Base-by-base conservation (phyloP, 1,284 basidiomycete genomes). In the Rhodotorula sp. region DNA sequence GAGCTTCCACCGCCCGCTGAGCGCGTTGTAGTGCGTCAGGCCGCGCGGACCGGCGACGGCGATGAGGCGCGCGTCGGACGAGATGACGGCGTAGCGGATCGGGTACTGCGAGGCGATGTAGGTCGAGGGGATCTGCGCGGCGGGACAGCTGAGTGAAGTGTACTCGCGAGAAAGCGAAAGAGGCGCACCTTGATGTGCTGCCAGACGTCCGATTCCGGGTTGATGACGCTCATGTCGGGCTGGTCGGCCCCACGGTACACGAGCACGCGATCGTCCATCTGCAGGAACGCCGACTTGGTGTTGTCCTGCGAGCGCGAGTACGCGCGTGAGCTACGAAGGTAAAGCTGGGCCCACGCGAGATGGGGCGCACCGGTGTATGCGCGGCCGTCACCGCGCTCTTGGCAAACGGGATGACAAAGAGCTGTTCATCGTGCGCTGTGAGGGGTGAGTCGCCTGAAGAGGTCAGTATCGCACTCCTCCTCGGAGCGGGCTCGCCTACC, bases 141-240 rank as follows among this genome's bases (percentile, higher is more conserved):
- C 41, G 9, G 61, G 48, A 9, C 56, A 45, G n/a, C 56, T 16
- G 1, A 52, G 48, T 27, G n/a, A 27, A n/a, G 41, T 27, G 7
- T 1, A 16, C 50, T 41, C 9, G 49, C 66, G 45, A 55, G 48
- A 12, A 45, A 60, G 58, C 2, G 71, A 63, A 19, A 55, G 57
- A 4, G 53, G 16, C 49, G 52, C 75, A 86, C 91, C 86, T 93
- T 94, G 81, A 97, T 91, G 82, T 93, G 90, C 77, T 97, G 93
- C 93, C 95, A 97, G 13, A 97, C 93, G 78, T 98, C 96, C 5
- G 92, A 93, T 79, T 97, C 95, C n/a, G 96, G 96, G 79, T 97
- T 97, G 80, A 99, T 97, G 61, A 99, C 90, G 79, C 93, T 95
- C 89, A 97, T 91, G 79, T 99, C 96, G 13, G 93, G 94, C 81